These are phyloP conservation scores for Aspergillus sp. DNA, from an alignment of 2,329 filamentous ascomycete species.

Conservation along the genomic window DNA sequence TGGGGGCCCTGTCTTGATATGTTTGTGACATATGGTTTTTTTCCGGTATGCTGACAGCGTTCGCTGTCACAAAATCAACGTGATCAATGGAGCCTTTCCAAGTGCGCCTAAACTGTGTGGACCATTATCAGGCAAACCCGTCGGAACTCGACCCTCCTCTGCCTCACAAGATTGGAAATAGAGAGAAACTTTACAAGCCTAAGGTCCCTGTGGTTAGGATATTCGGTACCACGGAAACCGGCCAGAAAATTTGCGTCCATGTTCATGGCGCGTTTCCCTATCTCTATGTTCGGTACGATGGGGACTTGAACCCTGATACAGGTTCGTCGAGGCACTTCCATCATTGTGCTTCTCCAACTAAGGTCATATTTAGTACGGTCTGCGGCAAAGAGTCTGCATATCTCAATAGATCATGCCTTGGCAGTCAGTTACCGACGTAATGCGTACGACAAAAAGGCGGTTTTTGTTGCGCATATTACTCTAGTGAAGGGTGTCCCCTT, in stretches of 20 bases:
- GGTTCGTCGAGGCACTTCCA: conserved; percentile 52
- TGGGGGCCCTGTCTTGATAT: conserved; percentile 3
- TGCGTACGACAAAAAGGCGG: conserved; percentile 64
- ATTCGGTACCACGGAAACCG: conserved; percentile 90
- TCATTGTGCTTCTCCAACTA: not conserved
- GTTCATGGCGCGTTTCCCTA: conserved; percentile 96
- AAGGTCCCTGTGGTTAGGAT: conserved; percentile 83
- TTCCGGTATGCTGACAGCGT: conserved; percentile 27
- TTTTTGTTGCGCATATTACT: conserved; percentile 86
- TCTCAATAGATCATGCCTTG: conserved; percentile 87
- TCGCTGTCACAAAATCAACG: conserved; percentile 20
- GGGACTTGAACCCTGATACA: conserved; percentile 63
- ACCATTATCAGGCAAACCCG: conserved; percentile 83
- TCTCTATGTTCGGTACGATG: conserved; percentile 84
- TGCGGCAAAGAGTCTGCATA: conserved; percentile 75
- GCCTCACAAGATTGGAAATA: conserved; percentile 61
- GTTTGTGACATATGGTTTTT: not conserved
- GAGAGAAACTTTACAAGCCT: conserved; percentile 62
- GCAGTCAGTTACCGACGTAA: conserved; percentile 81
- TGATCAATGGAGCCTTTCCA: conserved; percentile 72
- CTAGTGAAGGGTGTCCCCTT: conserved; percentile 92
- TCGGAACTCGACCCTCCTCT: conserved; percentile 79
- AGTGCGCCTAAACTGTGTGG: conserved; percentile 91
- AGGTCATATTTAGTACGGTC: conserved; percentile 58
- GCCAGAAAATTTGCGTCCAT: conserved; percentile 94